Conservation (phyloP, 2,329 filamentous ascomycete species). For the Hypoxylon sp. region DNA sequence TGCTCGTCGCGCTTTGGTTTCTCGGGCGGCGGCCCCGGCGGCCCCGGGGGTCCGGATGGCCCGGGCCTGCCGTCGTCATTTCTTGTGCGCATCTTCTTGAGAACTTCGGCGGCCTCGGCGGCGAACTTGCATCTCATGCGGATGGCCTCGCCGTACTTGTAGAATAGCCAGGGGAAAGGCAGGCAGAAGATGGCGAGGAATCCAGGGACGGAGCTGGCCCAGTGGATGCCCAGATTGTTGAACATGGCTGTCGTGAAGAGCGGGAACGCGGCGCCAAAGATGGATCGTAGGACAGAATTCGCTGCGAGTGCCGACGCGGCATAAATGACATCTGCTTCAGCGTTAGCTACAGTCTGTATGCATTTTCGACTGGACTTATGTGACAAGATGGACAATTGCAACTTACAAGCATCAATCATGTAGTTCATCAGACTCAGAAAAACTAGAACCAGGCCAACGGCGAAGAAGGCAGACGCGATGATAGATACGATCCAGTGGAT, state of each 20-base stretch:
- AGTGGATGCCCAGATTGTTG: constrained; percentile 75
- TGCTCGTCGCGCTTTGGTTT: constrained; percentile 1
- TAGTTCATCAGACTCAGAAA: constrained; percentile 71
- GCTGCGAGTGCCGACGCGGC: constrained; percentile 74
- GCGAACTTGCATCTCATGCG: constrained; percentile 78
- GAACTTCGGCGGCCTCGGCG: constrained; percentile 72
- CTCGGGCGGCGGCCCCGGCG: background rate
- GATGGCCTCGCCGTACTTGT: constrained; percentile 75
- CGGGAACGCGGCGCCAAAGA: constrained; percentile 73
- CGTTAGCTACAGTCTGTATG: constrained; percentile 22
- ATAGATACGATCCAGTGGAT: constrained; percentile 67
- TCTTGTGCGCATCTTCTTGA: constrained; percentile 31
- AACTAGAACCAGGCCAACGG: constrained; percentile 62
- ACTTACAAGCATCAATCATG: constrained; percentile 65
- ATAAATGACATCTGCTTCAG: constrained; percentile 71
- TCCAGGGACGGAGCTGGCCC: constrained; percentile 79
- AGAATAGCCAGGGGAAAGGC: constrained; percentile 82
- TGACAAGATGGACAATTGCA: background rate
- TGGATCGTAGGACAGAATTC: constrained; percentile 69
- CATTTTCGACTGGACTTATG: background rate
- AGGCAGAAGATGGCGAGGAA: constrained; percentile 80
- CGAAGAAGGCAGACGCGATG: constrained; percentile 55
- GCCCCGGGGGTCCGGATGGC: background rate
- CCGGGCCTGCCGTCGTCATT: constrained; percentile 54
- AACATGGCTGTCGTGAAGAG: constrained; percentile 71